Conservation (phyloP, 371 early-diverging fungal species). For the Lichtheimia ornata region DNA sequence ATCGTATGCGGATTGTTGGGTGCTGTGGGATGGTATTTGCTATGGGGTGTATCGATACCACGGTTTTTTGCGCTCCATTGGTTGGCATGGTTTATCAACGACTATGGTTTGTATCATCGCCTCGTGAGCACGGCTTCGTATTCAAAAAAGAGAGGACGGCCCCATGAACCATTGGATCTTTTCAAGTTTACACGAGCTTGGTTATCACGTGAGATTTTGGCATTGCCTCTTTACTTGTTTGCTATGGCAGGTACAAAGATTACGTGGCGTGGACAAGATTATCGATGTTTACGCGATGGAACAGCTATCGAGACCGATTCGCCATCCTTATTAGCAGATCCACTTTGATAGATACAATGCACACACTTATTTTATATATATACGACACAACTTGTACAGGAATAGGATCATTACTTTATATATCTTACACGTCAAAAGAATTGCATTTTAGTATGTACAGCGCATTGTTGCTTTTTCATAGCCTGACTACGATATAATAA, state of each 20-base stretch:
- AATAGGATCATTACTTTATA: no score
- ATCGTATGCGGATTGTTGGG: constrained; percentile 77
- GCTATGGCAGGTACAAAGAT: constrained; percentile 83
- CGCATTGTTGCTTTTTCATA: no score
- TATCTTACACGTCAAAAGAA: no score
- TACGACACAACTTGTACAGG: neutral
- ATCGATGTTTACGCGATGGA: constrained; percentile 56
- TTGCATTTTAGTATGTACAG: no score
- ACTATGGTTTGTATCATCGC: constrained; percentile 61
- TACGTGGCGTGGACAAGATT: constrained; percentile 82
- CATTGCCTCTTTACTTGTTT: constrained; percentile 80
- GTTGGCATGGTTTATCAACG: constrained; percentile 73
- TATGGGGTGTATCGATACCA: constrained; percentile 43
- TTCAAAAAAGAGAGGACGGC: constrained; percentile 13
- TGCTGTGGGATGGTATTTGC: constrained; percentile 51
- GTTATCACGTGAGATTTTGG: constrained; percentile 78
- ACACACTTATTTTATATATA: neutral
- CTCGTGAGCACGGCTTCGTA: constrained; percentile 38
- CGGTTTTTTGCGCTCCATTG: constrained; percentile 70
- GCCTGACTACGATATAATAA: no score
- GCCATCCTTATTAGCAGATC: neutral
- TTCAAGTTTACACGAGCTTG: constrained; percentile 58
- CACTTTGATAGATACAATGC: neutral
- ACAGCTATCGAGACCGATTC: constrained; percentile 46
- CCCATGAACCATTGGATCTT: constrained; percentile 9